Conservation (phyloP, 208 protist species). For the Leishmania gerbilli region DNA sequence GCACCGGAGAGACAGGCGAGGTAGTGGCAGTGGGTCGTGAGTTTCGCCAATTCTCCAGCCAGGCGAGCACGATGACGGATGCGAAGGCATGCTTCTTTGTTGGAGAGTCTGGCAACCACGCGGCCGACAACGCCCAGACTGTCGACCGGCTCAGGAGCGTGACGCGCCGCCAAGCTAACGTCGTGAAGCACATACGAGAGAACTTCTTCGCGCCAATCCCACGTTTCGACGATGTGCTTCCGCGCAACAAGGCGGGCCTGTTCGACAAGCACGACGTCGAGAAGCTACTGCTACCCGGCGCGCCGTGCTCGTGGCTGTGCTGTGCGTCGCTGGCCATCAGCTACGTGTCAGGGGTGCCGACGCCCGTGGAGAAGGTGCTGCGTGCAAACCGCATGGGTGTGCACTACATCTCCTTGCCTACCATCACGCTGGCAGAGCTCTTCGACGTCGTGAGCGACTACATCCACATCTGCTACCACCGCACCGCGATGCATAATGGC, state of each 20-base stretch:
- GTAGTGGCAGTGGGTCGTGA: constrained; percentile 14
- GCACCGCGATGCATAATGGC: constrained; percentile 23
- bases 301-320: constrained; percentile 81
- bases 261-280: constrained; percentile 44
- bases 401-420: constrained; percentile 79
- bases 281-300: constrained; percentile 45
- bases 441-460: constrained; percentile 86
- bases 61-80: constrained; percentile 3
- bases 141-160: constrained; percentile 34
- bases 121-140: constrained; percentile 19
- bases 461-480: constrained; percentile 68
- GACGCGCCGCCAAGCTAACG: constrained; percentile 37
- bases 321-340: constrained; percentile 79
- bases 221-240: constrained; percentile 40
- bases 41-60: constrained; percentile 2
- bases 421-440: constrained; percentile 82
- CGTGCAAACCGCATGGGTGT: constrained; percentile 77
- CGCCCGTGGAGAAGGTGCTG: constrained; percentile 82
- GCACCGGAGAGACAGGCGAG: constrained; percentile 1
- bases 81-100: background rate
- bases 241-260: constrained; percentile 23
- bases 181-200: constrained; percentile 44
- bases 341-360: constrained; percentile 70
- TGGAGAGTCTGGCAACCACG: background rate
- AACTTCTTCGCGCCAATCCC: constrained; percentile 63